phyloP scores from a whole-genome alignment of 192 early-diverging fungal genomes.

The Dissophora globulifera region DNA sequence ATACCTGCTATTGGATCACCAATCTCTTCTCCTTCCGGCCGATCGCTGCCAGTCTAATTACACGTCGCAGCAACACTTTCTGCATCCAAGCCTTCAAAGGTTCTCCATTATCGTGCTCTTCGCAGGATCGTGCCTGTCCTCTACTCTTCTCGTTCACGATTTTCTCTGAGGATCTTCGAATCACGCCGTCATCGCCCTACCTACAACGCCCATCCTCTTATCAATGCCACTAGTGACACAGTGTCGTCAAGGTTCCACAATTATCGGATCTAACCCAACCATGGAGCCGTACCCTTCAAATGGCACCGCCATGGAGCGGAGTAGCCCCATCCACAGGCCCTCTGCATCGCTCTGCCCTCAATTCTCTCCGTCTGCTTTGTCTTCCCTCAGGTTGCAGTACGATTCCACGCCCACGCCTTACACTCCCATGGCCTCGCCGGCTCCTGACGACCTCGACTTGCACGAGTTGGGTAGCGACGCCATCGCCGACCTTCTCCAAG shows the following conservation, averaged over 20 bases:
- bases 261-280: conserved; percentile 3
- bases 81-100: no score
- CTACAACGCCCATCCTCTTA: not conserved
- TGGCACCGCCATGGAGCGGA: not conserved
- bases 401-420: conserved; percentile 13
- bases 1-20: no score
- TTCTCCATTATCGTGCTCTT: not conserved
- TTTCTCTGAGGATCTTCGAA: not conserved
- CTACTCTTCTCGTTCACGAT: not conserved
- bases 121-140: not conserved
- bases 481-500: conserved; percentile 18
- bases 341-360: conserved; percentile 10
- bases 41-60: no score
- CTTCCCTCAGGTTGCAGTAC: conserved; percentile 15
- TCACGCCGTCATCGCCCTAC: not conserved
- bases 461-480: conserved; percentile 14
- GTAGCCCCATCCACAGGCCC: conserved; percentile 5
- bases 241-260: conserved; percentile 22
- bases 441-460: conserved; percentile 6
- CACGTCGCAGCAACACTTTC: no score
- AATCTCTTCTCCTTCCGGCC: no score
- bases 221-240: conserved; percentile 42
- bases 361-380: conserved; percentile 14
- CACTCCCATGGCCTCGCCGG: not conserved
- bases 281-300: conserved; percentile 39